phyloP scores from a whole-genome alignment of 2,329 filamentous ascomycete species.

The Celoporthe dispersa region DNA sequence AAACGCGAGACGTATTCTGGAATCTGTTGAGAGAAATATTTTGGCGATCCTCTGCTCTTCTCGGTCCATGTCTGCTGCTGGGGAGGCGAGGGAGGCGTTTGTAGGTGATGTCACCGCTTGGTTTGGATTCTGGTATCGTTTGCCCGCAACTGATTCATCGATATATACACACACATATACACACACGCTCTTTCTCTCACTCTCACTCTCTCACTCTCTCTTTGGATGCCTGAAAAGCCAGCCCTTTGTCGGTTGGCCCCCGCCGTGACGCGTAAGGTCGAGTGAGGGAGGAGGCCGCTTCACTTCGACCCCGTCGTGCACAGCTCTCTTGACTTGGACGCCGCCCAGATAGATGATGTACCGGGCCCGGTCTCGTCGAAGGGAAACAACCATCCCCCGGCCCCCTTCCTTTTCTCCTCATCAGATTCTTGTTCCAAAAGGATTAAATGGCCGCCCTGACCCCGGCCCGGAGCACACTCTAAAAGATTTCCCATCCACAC shows the following conservation, averaged over 20 bases:
- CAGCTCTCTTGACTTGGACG: conserved; percentile 1
- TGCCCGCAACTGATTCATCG: conserved; percentile 25
- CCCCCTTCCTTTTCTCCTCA: conserved; percentile 10
- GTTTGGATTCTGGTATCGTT: conserved; percentile 26
- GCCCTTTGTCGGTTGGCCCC: conserved; percentile 2
- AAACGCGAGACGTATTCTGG: neutral
- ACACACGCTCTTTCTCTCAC: conserved; percentile 1
- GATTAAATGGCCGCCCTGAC: conserved; percentile 18
- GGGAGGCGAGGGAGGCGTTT: neutral
- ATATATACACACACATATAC: conserved; percentile 21
- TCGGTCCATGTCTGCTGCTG: neutral
- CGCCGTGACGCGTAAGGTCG: conserved; percentile 1
- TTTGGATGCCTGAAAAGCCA: conserved; percentile 17
- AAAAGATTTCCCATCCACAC: neutral
- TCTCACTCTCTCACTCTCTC: neutral
- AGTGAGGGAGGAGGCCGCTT: conserved; percentile 2
- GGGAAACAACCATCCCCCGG: neutral
- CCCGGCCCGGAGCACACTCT: neutral
- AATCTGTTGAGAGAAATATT: neutral
- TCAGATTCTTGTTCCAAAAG: conserved; percentile 21
- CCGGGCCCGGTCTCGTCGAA: conserved; percentile 21
- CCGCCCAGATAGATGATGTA: conserved; percentile 14
- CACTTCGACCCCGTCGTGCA: conserved; percentile 3
- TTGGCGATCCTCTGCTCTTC: neutral
- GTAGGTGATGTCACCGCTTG: conserved; percentile 16